Percentiles rank a stretch among this genome's conserved stretches.
These are phyloP conservation scores for Ploettnerulaceae sp. DNA, from an alignment of 2,329 filamentous ascomycete genomes.

Conservation along the genomic window DNA sequence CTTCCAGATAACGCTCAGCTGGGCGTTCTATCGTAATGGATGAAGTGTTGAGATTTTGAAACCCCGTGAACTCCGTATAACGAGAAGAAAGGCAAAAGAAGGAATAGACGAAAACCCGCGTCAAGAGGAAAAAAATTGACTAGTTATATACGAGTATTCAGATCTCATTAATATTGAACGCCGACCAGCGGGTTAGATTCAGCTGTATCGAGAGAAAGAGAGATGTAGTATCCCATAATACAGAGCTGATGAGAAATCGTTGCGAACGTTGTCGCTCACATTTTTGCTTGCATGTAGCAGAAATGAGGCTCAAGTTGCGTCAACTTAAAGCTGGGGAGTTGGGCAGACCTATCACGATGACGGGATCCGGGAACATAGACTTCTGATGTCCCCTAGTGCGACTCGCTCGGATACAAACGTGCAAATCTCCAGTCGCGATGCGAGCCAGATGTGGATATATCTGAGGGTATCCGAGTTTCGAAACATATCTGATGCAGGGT, in stretches of 20 bases:
- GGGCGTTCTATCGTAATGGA: not conserved
- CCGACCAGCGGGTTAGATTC: conserved; percentile 5
- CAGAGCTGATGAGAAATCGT: no score
- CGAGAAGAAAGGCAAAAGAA: not conserved
- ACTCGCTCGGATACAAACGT: conserved; percentile 5
- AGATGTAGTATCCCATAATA: not conserved
- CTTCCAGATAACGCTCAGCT: not conserved
- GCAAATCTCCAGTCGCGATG: conserved; percentile 1
- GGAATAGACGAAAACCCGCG: not conserved
- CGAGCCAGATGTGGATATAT: not conserved
- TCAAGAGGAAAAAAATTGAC: not conserved
- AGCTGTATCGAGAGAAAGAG: not conserved
- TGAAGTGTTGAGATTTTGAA: not conserved
- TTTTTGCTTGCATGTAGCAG: not conserved
- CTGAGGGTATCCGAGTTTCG: conserved; percentile 3
- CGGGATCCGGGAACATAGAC: not conserved
- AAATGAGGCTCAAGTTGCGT: conserved; percentile 3
- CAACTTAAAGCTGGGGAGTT: not conserved
- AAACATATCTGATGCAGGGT: conserved; percentile 17
- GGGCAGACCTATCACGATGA: conserved; percentile 3
- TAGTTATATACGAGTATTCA: no score
- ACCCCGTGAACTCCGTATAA: not conserved
- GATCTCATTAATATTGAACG: no score
- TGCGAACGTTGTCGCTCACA: no score
- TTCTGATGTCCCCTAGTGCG: not conserved